These are phyloP conservation scores for Blastobotrys capitulatus DNA, from an alignment of 1,139 yeast genomes.

Conservation along the genomic window DNA sequence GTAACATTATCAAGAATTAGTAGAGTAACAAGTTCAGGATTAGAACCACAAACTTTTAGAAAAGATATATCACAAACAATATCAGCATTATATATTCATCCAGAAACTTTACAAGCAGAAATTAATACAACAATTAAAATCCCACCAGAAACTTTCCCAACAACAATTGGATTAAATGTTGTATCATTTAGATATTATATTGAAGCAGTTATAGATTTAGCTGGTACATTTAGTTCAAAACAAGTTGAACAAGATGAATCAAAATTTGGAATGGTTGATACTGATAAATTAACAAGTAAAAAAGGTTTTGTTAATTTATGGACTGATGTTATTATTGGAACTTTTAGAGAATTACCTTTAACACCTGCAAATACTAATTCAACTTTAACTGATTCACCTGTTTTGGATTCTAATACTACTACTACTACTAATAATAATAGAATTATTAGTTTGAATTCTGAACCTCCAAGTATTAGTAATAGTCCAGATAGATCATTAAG, in stretches of 20 bases:
- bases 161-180: constrained; percentile 65
- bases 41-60: constrained; percentile 62
- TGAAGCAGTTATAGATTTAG: constrained; percentile 72
- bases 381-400: not conserved
- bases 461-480: not conserved
- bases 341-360: constrained; percentile 40
- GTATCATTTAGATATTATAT: constrained; percentile 81
- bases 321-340: constrained; percentile 75
- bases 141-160: constrained; percentile 84
- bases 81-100: constrained; percentile 75
- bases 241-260: constrained; percentile 6
- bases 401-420: not conserved
- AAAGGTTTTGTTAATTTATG: constrained; percentile 74
- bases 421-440: not conserved
- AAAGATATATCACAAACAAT: constrained; percentile 78
- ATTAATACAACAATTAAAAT: constrained; percentile 61
- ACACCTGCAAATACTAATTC: not conserved
- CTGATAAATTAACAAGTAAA: constrained; percentile 67
- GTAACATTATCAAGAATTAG: constrained; percentile 78
- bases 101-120: constrained; percentile 51
- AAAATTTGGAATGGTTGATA: constrained; percentile 43
- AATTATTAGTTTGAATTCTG: constrained; percentile 2
- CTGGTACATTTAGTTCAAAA: constrained; percentile 42
- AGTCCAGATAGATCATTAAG: not conserved
- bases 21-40: constrained; percentile 56